Evolutionary conservation across 768 basidiomycete species (phyloP), one percentile per base, ranked within the genome.

Genomic region (Serendipita vermifera): DNA sequence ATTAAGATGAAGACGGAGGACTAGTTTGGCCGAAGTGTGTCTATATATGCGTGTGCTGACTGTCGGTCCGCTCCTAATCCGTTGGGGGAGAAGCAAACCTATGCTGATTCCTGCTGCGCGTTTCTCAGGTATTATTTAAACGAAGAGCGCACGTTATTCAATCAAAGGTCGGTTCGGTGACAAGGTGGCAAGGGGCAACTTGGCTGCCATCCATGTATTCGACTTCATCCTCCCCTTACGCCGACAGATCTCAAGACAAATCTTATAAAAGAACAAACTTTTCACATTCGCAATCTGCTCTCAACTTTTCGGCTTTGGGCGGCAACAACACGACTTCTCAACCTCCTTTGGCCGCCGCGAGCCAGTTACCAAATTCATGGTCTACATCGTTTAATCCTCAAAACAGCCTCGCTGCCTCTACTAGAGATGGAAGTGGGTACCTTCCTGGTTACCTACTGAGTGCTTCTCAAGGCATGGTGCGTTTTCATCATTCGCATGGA

Each of bases 321-420:
- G 22, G 22, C n/a, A 31, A 31, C 17, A 31, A 22, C n/a, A 24
- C 46, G 5, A 22, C 46, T 7, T 15, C 17, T 15, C n/a, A 15
- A 22, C 46, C 26, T 9, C 46, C 17, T 22, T 15, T 31, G 1
- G 24, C 32, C 9, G 46, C 46, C 17, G 46, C 46, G 32, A 51
- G 46, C 17, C 46, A 51, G 46, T 51, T 51, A 26, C 46, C 46
- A 31, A 22, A 22, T 5, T 22, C 46, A n/a, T 51, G 46, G 46
- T 24, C 46, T 9, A 7, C 46, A 22, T 15, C 46, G 7, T 51
- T 51, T 29, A 51, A 51, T 51, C 46, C 46, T 22, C 46, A 51
- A 51, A 51, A 51, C 46, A 27, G 24, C n/a, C 46, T 51, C 22
- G 46, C 46, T 51, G 46, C 46, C n/a, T 51, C 46, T 22, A 51